Base-by-base conservation (phyloP, 768 basidiomycete genomes). In the Leucocoprinus leucothites region DNA sequence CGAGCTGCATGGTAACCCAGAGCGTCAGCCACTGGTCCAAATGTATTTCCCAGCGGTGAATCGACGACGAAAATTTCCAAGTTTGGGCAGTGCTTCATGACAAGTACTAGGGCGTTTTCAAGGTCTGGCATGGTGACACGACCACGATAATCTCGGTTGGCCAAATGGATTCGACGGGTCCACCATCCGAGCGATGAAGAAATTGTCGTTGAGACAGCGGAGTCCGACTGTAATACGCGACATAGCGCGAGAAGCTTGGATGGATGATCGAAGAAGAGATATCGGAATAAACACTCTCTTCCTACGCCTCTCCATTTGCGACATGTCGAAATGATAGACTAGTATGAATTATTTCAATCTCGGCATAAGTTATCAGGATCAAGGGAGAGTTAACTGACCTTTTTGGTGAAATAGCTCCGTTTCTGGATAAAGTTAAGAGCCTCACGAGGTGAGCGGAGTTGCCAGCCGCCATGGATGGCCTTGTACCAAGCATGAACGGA, bases 311-410 rank as follows among this genome's bases (percentile, higher is more conserved):
- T 77, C 85, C 85, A 90, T 6, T 74, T 74, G 58, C 74, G 79
- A 64, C 87, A 90, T 0, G 87, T 88, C 2, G 77, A 68, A 58
- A 86, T 81, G 52, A 91, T 85, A 1, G 86, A 78, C 87, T 91
- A 49, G 7, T 18, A n/a, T 3, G 14, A 19, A n/a, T 36, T n/a
- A 53, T 26, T 25, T 50, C 28, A 22, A 22, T 45, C 52, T 45
- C 31, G 59, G 24, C 28, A 19, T 11, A 31, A 43, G 13, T 36
- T 48, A 31, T 24, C 38, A 9, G 18, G 25, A 1, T 16, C 31
- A 38, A n/a, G 35, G 21, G 21, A 11, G 21, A 40, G n/a, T 45
- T 41, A 24, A 59, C 74, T 13, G 58, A 87, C 89, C 75, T 85
- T 87, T 65, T 88, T 86, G 3, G 81, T 87, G 2, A 74, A 69